Percentiles rank a stretch among this genome's conserved stretches.
These are phyloP conservation scores for Mimosa bimucronata DNA, from an alignment of 306 rosid species.

Conservation along the genomic window DNA sequence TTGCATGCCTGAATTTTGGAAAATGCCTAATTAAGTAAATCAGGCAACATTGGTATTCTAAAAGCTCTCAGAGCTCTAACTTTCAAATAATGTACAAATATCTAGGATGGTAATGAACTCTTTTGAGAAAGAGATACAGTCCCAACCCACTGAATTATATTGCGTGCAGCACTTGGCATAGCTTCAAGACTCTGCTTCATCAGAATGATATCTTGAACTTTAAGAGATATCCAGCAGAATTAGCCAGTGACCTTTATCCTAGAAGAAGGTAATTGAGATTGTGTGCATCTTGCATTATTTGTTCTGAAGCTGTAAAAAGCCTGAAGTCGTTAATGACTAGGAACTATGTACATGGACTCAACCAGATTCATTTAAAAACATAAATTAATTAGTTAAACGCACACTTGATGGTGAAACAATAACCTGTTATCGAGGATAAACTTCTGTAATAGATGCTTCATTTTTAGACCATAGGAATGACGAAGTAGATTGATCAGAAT, in stretches of 20 bases:
- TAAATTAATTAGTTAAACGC: neutral
- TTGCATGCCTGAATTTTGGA: neutral
- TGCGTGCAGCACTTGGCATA: neutral
- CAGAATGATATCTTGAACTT: neutral
- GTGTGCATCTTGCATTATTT: neutral
- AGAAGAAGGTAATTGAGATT: neutral
- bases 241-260: neutral
- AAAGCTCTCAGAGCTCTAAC: neutral
- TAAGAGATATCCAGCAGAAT: neutral
- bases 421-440: slow-evolving; percentile 38
- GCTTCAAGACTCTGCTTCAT: neutral
- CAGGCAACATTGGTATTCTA: neutral
- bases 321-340: neutral
- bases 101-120: neutral
- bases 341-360: neutral
- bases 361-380: neutral
- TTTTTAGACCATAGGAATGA: slow-evolving; percentile 39
- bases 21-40: neutral
- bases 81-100: neutral
- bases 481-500: slow-evolving; percentile 34
- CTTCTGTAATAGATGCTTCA: slow-evolving; percentile 41
- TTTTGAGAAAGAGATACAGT: too few species aligned
- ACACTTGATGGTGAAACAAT: neutral
- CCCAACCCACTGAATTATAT: neutral
- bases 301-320: neutral